Evolutionary conservation across 2,329 filamentous ascomycete species (phyloP).

Genomic region (Penicillium sp.): DNA sequence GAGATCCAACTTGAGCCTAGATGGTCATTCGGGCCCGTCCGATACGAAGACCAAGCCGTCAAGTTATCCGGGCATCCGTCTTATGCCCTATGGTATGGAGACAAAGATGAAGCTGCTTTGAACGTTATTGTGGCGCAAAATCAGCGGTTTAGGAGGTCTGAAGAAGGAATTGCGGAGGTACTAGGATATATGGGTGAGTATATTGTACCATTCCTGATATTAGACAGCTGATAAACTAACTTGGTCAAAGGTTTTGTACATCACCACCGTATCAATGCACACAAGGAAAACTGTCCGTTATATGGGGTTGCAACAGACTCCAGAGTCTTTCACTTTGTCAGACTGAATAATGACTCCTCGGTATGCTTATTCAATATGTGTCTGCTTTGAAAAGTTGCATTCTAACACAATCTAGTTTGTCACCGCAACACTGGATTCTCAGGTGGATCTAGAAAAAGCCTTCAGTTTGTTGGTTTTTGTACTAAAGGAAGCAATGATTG

Average conservation of each 20-base stretch:
- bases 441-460: not conserved
- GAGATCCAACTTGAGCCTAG: no score
- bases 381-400: not conserved
- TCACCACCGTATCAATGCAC: constrained; percentile 2
- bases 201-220: not conserved
- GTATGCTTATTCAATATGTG: constrained; percentile 1
- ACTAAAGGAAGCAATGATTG: not conserved
- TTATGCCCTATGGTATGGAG: no score
- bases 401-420: constrained; percentile 1
- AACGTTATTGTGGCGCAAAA: no score
- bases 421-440: not conserved
- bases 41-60: no score
- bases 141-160: not conserved
- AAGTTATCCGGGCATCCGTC: no score
- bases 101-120: no score
- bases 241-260: constrained; percentile 2
- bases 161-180: not conserved
- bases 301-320: constrained; percentile 6
- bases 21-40: no score
- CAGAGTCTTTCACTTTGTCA: not conserved
- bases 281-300: not conserved
- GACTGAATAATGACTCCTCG: not conserved
- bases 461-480: constrained; percentile 3
- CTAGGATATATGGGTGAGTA: constrained; percentile 4
- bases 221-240: no score